Conservation (phyloP, 177 flowering plant species). For the Vitis hybrid region DNA sequence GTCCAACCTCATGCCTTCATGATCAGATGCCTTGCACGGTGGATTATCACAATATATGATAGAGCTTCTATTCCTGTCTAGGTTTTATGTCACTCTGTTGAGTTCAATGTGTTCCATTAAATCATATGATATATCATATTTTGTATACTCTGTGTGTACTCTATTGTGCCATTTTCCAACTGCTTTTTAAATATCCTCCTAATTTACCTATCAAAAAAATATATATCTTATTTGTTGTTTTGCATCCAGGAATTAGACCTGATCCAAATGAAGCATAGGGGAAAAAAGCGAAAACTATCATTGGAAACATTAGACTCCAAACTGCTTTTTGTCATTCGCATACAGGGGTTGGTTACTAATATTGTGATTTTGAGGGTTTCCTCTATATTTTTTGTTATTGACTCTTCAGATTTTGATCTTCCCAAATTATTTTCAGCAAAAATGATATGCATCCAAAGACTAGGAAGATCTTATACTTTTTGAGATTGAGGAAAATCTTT, state of each 20-base stretch:
- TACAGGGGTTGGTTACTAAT: slow-evolving; percentile 55
- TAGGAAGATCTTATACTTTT: slow-evolving; percentile 48
- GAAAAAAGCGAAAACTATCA: slow-evolving; percentile 31
- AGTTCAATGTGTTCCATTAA: too few species aligned
- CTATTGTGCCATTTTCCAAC: neutral
- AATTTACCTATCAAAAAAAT: too few species aligned
- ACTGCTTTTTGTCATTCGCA: slow-evolving; percentile 71
- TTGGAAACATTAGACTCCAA: slow-evolving; percentile 28
- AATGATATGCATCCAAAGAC: slow-evolving; percentile 72
- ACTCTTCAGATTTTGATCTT: slow-evolving; percentile 4
- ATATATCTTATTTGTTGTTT: neutral
- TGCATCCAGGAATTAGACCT: slow-evolving; percentile 62
- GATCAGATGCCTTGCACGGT: too few species aligned
- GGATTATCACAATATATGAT: too few species aligned
- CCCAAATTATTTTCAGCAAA: slow-evolving; percentile 37
- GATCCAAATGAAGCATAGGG: slow-evolving; percentile 64
- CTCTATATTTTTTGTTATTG: neutral
- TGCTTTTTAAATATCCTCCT: neutral
- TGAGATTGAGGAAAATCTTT: slow-evolving; percentile 44
- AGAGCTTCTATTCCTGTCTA: too few species aligned
- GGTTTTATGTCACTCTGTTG: too few species aligned
- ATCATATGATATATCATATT: neutral
- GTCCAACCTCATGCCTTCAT: too few species aligned
- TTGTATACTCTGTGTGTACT: neutral
- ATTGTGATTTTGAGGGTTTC: neutral